Conservation (phyloP, 768 basidiomycete genomes). For the Brasilioporus rufonigricans region DNA sequence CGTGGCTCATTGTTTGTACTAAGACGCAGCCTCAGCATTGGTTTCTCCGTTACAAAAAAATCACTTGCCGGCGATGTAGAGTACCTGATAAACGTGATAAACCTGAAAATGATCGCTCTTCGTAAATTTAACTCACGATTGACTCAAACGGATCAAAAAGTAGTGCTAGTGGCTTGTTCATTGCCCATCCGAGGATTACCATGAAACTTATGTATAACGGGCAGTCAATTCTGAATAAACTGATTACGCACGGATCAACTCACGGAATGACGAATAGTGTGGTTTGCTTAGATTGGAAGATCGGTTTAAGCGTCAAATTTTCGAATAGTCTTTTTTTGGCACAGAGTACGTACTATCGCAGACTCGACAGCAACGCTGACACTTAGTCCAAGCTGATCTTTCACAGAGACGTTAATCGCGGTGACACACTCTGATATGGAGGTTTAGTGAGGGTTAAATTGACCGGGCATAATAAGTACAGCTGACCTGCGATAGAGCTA, state of each 20-base stretch:
- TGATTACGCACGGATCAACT: slow-evolving; percentile 22
- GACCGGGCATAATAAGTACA: not conserved
- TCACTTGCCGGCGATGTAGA: slow-evolving; percentile 36
- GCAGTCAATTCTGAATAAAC: not conserved
- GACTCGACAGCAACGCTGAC: slow-evolving; percentile 83
- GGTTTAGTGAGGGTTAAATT: not conserved
- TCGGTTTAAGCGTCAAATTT: not conserved
- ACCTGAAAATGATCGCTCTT: not conserved
- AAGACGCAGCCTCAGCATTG: slow-evolving; percentile 7
- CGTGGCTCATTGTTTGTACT: slow-evolving; percentile 85
- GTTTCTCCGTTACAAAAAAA: slow-evolving; percentile 37
- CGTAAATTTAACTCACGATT: slow-evolving; percentile 41
- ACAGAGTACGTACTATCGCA: slow-evolving; percentile 52
- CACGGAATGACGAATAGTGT: slow-evolving; percentile 84
- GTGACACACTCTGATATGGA: slow-evolving; percentile 70
- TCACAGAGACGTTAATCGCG: slow-evolving; percentile 85
- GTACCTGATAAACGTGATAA: slow-evolving; percentile 26
- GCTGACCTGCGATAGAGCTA: slow-evolving; percentile 69
- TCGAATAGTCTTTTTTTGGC: not conserved
- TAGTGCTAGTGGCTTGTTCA: slow-evolving; percentile 76
- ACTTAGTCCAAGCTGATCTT: slow-evolving; percentile 78
- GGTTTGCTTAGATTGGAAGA: slow-evolving; percentile 55
- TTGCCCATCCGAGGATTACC: slow-evolving; percentile 73
- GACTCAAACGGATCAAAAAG: slow-evolving; percentile 91
- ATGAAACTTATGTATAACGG: slow-evolving; percentile 50